Evolutionary conservation across 257 asterid species (phyloP), one percentile per base, ranked within the genome.

Genomic region (Agastache rugosa): DNA sequence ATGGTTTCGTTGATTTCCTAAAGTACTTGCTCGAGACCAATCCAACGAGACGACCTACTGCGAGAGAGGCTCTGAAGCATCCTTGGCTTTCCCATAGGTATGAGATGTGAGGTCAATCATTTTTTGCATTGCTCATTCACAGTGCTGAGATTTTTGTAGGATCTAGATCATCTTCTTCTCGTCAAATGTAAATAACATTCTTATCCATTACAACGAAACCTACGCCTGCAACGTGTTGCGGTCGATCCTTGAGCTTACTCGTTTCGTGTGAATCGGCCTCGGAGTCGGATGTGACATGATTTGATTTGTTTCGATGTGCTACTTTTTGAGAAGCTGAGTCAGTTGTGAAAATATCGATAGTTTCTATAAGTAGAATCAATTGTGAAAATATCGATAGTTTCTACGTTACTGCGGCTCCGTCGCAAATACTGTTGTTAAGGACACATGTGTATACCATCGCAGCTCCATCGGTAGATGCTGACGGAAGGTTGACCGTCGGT

Each of bases 81-180:
- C 96, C 97, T 11, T 93, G 98, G 98, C 88, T 93, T 71, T 83
- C 89, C 29, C 80, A 70, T 62, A 29, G 72, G 0, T 89, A 86
- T 14, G 66, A 79, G 23, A 2, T 75, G 67, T 53, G 70, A 84
- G 56, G 54, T 47, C 54, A 12, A 15, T 16, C 4, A 14, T 47
- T n/a, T 0, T 9, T 47, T 76, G 14, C 16, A 69, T 69, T 69
- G 58, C 25, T 67, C 44, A 27, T 22, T 68, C 50, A 41, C 63
- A 16, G 16, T 50, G 37, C 62, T 27, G 44, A 41, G 72, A 44
- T 55, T 76, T 68, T 66, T 65, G 66, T 73, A 77, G 82, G 72
- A 45, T 45, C 59, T 76, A 61, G 62, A 51, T 50, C 59, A 20
- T 35, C 58, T 54, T 50, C 58, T 63, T 53, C 25, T 63, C 34